These are phyloP conservation scores for Abrus precatorius DNA, from an alignment of 306 rosid genomes.

Conservation along the genomic window DNA sequence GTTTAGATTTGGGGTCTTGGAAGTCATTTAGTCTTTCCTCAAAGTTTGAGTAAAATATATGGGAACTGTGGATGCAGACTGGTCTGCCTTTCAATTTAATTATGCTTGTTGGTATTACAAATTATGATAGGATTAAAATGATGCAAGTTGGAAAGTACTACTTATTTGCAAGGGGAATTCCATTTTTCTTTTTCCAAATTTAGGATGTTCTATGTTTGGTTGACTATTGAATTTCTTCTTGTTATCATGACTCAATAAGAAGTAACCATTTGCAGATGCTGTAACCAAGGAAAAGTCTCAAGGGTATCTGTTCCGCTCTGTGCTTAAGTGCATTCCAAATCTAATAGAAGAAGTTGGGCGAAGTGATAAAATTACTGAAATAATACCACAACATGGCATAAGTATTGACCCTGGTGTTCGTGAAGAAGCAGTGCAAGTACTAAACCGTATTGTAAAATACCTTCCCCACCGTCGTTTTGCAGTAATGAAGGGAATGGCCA, in stretches of 20 bases:
- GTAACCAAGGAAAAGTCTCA: conserved; percentile 98
- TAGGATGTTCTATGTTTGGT: conserved; percentile 14
- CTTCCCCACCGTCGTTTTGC: conserved; percentile 98
- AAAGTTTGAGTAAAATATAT: conserved; percentile 31
- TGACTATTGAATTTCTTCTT: conserved; percentile 36
- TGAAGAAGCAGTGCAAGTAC: conserved; percentile 97
- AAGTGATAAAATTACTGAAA: conserved; percentile 96
- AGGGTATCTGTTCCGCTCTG: conserved; percentile 94
- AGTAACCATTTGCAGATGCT: conserved; percentile 73
- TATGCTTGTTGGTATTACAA: conserved; percentile 31
- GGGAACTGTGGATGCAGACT: conserved; percentile 20
- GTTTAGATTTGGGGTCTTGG: conserved; percentile 14
- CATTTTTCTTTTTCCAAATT: neutral
- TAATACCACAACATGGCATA: conserved; percentile 99
- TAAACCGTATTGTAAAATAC: conserved; percentile 89
- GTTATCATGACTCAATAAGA: conserved; percentile 31
- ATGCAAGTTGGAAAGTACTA: conserved; percentile 1
- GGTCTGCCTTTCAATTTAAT: conserved; percentile 23
- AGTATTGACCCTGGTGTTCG: conserved; percentile 99
- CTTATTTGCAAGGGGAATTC: conserved; percentile 6
- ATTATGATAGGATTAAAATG: conserved; percentile 14
- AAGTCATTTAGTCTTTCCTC: conserved; percentile 6
- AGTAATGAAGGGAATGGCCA: conserved; percentile 98
- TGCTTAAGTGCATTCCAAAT: conserved; percentile 97
- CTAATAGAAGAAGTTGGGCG: conserved; percentile 99